Evolutionary conservation across 2,329 filamentous ascomycete species (phyloP).

Genomic region (Scedosporium apiospermum): DNA sequence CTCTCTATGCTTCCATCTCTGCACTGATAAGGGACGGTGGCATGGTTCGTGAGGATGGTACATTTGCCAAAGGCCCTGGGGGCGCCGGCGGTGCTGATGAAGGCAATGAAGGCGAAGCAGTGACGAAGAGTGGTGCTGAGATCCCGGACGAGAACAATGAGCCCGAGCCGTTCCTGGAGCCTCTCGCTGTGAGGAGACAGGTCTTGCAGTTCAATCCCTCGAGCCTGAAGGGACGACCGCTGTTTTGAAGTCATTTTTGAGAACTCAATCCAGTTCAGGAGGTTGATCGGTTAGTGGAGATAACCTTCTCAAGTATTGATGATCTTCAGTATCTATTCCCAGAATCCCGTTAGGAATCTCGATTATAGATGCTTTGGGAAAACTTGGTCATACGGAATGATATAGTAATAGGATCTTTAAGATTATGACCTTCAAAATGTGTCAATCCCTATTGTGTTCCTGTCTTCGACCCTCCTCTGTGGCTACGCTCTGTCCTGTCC

Average conservation of each 20-base stretch:
- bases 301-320: slow-evolving; percentile 3
- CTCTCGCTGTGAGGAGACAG: background rate
- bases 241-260: background rate
- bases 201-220: background rate
- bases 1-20: background rate
- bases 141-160: too few relatives aligned
- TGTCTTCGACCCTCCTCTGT: background rate
- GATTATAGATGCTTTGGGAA: too few relatives aligned
- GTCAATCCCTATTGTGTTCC: background rate
- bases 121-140: too few relatives aligned
- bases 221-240: background rate
- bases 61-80: background rate
- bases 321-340: background rate
- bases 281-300: background rate
- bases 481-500: background rate
- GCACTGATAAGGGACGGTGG: background rate
- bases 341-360: background rate
- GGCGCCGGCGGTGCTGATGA: background rate
- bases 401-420: background rate
- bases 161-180: background rate
- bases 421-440: background rate
- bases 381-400: background rate
- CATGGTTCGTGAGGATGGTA: slow-evolving; percentile 1
- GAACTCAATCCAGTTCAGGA: background rate
- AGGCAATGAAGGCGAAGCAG: background rate